Evolutionary conservation across 305 asterid genomes (phyloP), one percentile per base, ranked within the genome.

Genomic region (Petunia hybrid): DNA sequence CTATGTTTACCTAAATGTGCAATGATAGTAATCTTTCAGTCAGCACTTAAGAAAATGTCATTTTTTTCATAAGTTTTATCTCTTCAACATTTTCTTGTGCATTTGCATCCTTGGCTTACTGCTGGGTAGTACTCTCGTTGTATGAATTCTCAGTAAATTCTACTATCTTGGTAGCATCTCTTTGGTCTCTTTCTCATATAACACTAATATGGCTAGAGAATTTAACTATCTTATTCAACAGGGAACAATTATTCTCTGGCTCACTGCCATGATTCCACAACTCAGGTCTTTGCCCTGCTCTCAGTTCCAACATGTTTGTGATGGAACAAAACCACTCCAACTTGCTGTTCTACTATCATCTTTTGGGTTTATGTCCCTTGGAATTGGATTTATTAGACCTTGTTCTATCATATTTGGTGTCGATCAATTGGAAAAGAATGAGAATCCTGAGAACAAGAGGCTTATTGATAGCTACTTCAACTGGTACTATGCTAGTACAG

Each of bases 401-500:
- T 89, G 90, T 71, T 87, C 88, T 9, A 64, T 93, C 57, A 91
- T 92, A 55, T 91, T 93, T 5, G 96, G 97, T 2, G 93, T 91
- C 0, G 88, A 92, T 77, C 98, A 92, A 35, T 71, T 48, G 61
- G 77, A 71, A 40, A 48, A 71, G 10, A 71, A 71, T 46, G 35
- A 48, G 48, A 71, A 70, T 31, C 61, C 77, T 4, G 77, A 46
- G 10, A 70, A 71, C 0, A 12, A 48, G 5, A 71, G 61, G 36
- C 68, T 86, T 12, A 84, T 87, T 67, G 87, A 86, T 70, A 87
- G 91, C 82, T 93, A 84, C 76, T 67, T 67, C 74, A 67, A 67
- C 31, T 41, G 75, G 39, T 42, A 67, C 39, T 42, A 67, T n/a
- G 75, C 0, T 4, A 7, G 75, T 38, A 0, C 35, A 67, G 75